Conservation (phyloP, 495 filamentous ascomycete genomes). For the Aspergillus homomorphus region DNA sequence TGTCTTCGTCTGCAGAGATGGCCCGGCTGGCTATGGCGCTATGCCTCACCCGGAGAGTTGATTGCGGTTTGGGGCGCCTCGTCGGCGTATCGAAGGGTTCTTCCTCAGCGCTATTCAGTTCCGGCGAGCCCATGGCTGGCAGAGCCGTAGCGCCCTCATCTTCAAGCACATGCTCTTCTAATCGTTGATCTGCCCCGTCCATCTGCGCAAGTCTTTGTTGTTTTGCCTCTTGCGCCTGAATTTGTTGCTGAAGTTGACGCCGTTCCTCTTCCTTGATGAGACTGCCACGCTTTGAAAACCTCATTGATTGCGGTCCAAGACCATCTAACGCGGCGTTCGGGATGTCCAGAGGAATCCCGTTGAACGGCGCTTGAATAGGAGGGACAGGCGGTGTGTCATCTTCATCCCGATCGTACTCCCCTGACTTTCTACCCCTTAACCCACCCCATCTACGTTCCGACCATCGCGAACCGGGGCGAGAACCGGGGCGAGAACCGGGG, state of each 20-base stretch:
- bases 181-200: not conserved
- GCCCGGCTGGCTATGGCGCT: constrained; percentile 33
- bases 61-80: constrained; percentile 36
- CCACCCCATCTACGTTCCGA: constrained; percentile 46
- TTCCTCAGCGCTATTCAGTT: constrained; percentile 18
- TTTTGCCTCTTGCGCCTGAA: constrained; percentile 18
- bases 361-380: constrained; percentile 42
- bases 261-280: constrained; percentile 33
- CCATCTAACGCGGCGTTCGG: constrained; percentile 52
- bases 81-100: constrained; percentile 35
- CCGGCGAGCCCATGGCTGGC: constrained; percentile 6
- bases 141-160: not conserved
- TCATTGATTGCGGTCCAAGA: constrained; percentile 49
- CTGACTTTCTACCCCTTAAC: constrained; percentile 33
- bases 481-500: constrained; percentile 35
- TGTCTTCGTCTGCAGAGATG: constrained; percentile 74
- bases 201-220: not conserved
- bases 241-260: constrained; percentile 19
- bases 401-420: constrained; percentile 33
- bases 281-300: constrained; percentile 58
- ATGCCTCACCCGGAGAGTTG: constrained; percentile 35
- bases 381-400: constrained; percentile 36
- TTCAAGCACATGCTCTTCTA: not conserved
- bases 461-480: constrained; percentile 37
- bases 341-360: constrained; percentile 55